Conservation (phyloP, 1,139 yeast species). For the Scheffersomyces segobiensis region DNA sequence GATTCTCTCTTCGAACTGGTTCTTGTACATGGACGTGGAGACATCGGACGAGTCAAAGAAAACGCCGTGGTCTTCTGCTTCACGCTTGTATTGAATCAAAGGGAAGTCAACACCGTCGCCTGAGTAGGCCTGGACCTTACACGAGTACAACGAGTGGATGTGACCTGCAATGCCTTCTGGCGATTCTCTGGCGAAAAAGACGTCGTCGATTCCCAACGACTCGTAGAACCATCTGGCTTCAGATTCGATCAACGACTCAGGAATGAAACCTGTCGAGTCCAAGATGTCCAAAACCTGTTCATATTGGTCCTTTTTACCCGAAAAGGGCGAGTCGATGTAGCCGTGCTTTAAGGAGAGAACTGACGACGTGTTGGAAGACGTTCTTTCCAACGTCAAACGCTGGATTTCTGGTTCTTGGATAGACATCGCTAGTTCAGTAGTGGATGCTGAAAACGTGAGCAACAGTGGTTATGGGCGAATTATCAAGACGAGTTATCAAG, state of each 20-base stretch:
- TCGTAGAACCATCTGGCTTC: constrained; percentile 93
- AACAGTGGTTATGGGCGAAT: neutral
- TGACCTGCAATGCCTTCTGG: constrained; percentile 81
- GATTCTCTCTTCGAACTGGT: constrained; percentile 61
- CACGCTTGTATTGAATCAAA: constrained; percentile 72
- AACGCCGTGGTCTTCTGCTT: constrained; percentile 84
- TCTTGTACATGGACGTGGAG: constrained; percentile 33
- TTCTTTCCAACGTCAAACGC: constrained; percentile 24
- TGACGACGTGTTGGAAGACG: constrained; percentile 34
- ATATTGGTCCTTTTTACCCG: constrained; percentile 79
- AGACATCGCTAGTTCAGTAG: neutral
- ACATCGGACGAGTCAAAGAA: constrained; percentile 74
- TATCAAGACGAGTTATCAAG: neutral
- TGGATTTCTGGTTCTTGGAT: constrained; percentile 17
- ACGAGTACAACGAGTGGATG: constrained; percentile 84
- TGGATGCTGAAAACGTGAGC: neutral
- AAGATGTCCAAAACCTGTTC: constrained; percentile 80
- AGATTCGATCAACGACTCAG: constrained; percentile 78
- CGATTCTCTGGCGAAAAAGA: constrained; percentile 84
- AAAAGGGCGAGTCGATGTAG: constrained; percentile 73
- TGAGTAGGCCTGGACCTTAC: constrained; percentile 85
- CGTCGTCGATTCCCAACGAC: constrained; percentile 85
- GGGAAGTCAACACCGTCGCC: constrained; percentile 35
- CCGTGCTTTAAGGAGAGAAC: constrained; percentile 49
- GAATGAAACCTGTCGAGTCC: constrained; percentile 85